Conservation (phyloP, 345 rosid species). For the Gossypium mustelinum region DNA sequence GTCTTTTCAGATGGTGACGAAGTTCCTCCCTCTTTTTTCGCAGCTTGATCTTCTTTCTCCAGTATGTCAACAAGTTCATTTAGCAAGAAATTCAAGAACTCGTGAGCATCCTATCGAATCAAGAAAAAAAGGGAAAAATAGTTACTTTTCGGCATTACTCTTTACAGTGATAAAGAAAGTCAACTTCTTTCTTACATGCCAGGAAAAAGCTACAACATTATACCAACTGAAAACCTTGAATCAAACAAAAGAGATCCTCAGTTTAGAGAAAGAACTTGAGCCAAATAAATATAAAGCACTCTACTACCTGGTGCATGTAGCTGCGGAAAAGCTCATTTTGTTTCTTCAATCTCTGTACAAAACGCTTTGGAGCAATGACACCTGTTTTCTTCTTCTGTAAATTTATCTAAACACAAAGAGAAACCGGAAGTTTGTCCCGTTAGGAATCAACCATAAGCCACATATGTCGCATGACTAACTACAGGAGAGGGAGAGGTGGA, state of each 20-base stretch:
- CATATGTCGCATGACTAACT: neutral
- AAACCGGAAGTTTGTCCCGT: conserved; percentile 16
- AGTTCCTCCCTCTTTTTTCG: conserved; percentile 66
- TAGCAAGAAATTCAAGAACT: conserved; percentile 88
- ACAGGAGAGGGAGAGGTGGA: neutral
- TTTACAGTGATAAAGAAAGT: neutral
- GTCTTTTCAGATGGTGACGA: conserved; percentile 71
- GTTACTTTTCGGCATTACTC: neutral
- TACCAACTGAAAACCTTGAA: neutral
- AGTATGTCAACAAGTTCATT: conserved; percentile 97
- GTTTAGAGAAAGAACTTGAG: neutral
- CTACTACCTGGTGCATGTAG: conserved; percentile 96
- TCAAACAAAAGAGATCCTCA: neutral
- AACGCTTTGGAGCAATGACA: conserved; percentile 96
- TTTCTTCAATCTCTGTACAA: conserved; percentile 95
- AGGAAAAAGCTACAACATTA: conserved; percentile 9
- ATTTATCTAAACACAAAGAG: conserved; percentile 61
- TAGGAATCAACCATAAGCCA: conserved; percentile 14
- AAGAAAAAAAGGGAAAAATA: neutral
- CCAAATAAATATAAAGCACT: neutral
- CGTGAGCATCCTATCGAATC: conserved; percentile 84
- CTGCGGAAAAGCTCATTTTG: conserved; percentile 98
- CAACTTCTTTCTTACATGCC: neutral
- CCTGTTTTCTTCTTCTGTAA: conserved; percentile 99
- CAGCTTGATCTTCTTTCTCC: conserved; percentile 90